A percentile compares a stretch with the other conserved stretches of the same genome.
Conservation (phyloP, 2,329 filamentous ascomycete genomes). For the Sporothrix brunneoviolacea region DNA sequence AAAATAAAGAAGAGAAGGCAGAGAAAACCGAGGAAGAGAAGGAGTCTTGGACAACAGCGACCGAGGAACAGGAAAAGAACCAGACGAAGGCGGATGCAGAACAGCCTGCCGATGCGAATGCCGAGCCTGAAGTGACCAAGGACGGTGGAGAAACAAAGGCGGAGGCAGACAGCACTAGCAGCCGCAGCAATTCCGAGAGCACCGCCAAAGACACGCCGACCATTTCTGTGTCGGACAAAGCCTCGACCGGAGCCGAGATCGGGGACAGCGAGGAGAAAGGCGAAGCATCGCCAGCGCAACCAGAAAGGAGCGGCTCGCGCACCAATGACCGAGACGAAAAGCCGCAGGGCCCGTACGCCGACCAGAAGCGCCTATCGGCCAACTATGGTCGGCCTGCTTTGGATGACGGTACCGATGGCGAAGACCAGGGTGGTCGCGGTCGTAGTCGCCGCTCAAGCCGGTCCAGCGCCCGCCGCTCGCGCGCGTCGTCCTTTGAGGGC, state of each 20-base stretch:
- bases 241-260: not conserved
- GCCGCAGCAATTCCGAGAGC: not conserved
- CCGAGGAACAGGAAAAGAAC: not conserved
- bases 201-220: not conserved
- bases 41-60: too few relatives aligned
- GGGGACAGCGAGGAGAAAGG: constrained; percentile 26
- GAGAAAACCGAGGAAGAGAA: constrained; percentile 19
- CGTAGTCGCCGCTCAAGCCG: constrained; percentile 23
- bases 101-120: too few relatives aligned
- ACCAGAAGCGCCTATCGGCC: not conserved
- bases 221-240: not conserved
- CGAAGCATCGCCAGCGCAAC: not conserved
- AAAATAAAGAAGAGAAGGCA: constrained; percentile 5
- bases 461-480: not conserved
- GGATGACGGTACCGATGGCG: not conserved
- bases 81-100: not conserved
- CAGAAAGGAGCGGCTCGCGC: too few relatives aligned
- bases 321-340: too few relatives aligned
- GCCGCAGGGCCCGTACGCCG: too few relatives aligned
- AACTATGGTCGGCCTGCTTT: not conserved
- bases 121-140: too few relatives aligned
- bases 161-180: not conserved
- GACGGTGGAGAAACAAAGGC: not conserved
- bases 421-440: constrained; percentile 5
- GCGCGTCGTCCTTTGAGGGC: not conserved